Conservation (phyloP, 331 rosid species). For the Malus hybrid region DNA sequence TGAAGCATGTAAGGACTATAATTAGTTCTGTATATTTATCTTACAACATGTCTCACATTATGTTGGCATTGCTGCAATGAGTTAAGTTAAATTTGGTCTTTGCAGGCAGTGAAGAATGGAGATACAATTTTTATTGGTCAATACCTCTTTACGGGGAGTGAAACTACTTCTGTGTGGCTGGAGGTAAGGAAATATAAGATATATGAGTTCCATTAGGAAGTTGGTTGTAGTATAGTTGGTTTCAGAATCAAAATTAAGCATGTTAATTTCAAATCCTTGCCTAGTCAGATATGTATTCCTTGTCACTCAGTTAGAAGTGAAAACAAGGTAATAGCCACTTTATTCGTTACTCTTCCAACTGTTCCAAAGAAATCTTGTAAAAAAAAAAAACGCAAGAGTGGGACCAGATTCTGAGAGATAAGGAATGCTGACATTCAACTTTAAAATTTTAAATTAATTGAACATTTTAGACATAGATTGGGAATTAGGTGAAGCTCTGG, state of each 20-base stretch:
- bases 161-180: constrained; percentile 40
- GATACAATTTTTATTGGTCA: constrained; percentile 40
- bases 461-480: background rate
- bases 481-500: background rate
- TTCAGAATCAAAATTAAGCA: too few relatives aligned
- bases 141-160: constrained; percentile 46
- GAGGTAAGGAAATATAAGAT: constrained; percentile 21
- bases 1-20: background rate
- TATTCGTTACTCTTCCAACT: background rate
- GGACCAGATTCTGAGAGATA: background rate
- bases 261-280: background rate
- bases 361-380: background rate
- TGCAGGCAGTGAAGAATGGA: constrained; percentile 38
- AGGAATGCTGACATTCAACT: background rate
- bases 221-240: too few relatives aligned
- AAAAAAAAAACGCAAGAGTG: background rate
- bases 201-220: background rate
- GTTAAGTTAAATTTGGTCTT: background rate
- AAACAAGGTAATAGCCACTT: background rate
- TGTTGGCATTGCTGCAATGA: background rate
- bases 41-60: background rate
- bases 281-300: background rate
- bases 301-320: background rate
- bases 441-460: background rate
- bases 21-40: background rate